A percentile compares a stretch with the other conserved stretches of the same genome.
These are phyloP conservation scores for Lipomyces sp. DNA, from an alignment of 805 yeast species.

Conservation along the genomic window DNA sequence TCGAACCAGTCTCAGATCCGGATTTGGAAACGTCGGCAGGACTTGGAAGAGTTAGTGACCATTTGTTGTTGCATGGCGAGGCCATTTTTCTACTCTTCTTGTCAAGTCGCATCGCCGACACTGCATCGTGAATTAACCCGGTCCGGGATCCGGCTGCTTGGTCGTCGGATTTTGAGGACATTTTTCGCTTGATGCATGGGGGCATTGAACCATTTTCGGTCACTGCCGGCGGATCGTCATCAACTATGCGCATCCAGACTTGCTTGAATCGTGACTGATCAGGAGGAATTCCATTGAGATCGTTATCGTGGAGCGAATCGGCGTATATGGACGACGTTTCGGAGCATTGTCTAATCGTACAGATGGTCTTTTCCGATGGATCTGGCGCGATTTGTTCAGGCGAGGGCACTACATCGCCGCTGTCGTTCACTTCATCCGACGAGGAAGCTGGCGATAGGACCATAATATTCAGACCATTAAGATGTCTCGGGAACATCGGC, in stretches of 20 bases:
- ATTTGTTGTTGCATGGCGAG: no score
- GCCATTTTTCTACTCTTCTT: neutral
- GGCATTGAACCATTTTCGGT: neutral
- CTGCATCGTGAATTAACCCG: neutral
- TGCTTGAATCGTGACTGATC: neutral
- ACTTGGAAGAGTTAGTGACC: neutral
- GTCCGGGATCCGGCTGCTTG: neutral
- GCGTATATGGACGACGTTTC: conserved; percentile 2
- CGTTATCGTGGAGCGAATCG: neutral
- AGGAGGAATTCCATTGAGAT: conserved; percentile 1
- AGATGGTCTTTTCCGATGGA: neutral
- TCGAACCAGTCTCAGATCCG: neutral
- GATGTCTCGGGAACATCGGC: neutral
- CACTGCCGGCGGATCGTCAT: neutral
- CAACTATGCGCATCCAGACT: neutral
- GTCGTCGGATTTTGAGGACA: neutral
- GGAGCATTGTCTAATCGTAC: neutral
- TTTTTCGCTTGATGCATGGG: no score
- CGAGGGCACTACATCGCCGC: neutral
- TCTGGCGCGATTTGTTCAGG: neutral
- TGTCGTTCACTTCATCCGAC: neutral
- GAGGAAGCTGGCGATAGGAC: neutral
- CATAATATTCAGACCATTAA: conserved; percentile 4
- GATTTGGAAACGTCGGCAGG: neutral
- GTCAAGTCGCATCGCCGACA: neutral